phyloP scores from a whole-genome alignment of 805 yeast genomes.

The Saccharomycopsis guyanensis region DNA sequence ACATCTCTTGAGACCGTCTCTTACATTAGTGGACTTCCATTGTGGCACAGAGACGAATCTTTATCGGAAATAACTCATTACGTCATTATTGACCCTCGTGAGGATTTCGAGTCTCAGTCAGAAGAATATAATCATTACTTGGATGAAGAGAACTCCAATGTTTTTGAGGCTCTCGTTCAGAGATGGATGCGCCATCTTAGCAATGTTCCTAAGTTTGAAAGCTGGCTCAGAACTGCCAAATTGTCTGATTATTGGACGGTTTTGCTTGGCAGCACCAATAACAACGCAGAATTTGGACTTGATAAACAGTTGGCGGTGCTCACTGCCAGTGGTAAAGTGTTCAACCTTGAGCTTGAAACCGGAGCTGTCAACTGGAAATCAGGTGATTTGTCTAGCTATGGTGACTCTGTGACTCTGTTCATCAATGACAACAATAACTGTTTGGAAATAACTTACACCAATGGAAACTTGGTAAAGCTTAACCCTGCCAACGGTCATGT shows the following conservation, averaged over 20 bases:
- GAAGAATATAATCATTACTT: slow-evolving; percentile 7
- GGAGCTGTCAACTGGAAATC: slow-evolving; percentile 36
- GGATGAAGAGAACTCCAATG: slow-evolving; percentile 19
- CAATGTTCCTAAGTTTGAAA: slow-evolving; percentile 20
- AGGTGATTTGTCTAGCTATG: slow-evolving; percentile 13
- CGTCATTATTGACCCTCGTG: slow-evolving; percentile 25
- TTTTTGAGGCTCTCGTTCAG: slow-evolving; percentile 25
- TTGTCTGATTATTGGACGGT: neutral
- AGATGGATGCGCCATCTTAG: slow-evolving; percentile 25
- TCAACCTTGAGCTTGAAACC: slow-evolving; percentile 36
- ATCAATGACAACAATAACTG: slow-evolving; percentile 17
- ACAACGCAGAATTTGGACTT: slow-evolving; percentile 36
- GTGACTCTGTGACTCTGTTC: slow-evolving; percentile 22
- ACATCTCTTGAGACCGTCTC: slow-evolving; percentile 10
- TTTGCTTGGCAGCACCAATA: slow-evolving; percentile 12
- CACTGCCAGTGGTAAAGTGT: slow-evolving; percentile 34
- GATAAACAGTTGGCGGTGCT: slow-evolving; percentile 36
- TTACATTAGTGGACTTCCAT: slow-evolving; percentile 20
- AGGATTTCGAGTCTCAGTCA: slow-evolving; percentile 10
- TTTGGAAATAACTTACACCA: slow-evolving; percentile 23
- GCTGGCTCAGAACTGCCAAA: slow-evolving; percentile 4
- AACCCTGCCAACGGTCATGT: slow-evolving; percentile 15
- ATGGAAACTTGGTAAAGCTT: slow-evolving; percentile 26
- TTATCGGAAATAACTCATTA: slow-evolving; percentile 32
- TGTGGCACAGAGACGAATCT: slow-evolving; percentile 42